phyloP scores from a whole-genome alignment of 192 early-diverging fungal genomes.

The Backusella tuberculispora region DNA sequence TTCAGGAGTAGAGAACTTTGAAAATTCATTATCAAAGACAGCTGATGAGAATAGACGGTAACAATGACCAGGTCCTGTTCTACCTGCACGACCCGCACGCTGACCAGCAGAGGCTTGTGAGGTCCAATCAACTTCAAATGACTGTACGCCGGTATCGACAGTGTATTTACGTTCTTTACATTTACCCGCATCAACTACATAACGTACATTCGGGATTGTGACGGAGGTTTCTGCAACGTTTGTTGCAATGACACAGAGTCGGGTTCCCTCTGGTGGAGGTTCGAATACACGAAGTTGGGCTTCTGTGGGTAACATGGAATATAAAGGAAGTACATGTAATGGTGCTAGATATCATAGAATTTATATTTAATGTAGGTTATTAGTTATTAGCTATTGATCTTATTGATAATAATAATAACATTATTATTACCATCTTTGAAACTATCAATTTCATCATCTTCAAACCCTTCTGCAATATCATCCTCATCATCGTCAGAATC shows the following conservation, averaged over 20 bases:
- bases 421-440: conserved; percentile 51
- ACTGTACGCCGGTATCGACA: conserved; percentile 84
- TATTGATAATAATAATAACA: background rate
- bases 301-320: conserved; percentile 90
- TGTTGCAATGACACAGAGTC: conserved; percentile 94
- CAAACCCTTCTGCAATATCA: conserved; percentile 57
- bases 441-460: conserved; percentile 65
- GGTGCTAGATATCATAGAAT: conserved; percentile 45
- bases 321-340: conserved; percentile 96
- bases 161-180: conserved; percentile 91
- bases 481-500: conserved; percentile 65
- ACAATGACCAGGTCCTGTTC: conserved; percentile 96
- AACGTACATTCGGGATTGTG: conserved; percentile 93
- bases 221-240: conserved; percentile 99
- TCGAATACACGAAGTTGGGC: conserved; percentile 94
- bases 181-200: conserved; percentile 96
- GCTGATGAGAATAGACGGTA: conserved; percentile 94
- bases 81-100: conserved; percentile 95
- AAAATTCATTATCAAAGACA: conserved; percentile 91
- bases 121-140: conserved; percentile 90
- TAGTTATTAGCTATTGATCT: too few relatives aligned
- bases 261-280: conserved; percentile 81
- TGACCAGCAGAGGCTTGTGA: conserved; percentile 91
- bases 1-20: conserved; percentile 85
- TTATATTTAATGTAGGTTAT: background rate